Base-by-base conservation (phyloP, 1,139 yeast genomes). In the Diutina ranongensis region DNA sequence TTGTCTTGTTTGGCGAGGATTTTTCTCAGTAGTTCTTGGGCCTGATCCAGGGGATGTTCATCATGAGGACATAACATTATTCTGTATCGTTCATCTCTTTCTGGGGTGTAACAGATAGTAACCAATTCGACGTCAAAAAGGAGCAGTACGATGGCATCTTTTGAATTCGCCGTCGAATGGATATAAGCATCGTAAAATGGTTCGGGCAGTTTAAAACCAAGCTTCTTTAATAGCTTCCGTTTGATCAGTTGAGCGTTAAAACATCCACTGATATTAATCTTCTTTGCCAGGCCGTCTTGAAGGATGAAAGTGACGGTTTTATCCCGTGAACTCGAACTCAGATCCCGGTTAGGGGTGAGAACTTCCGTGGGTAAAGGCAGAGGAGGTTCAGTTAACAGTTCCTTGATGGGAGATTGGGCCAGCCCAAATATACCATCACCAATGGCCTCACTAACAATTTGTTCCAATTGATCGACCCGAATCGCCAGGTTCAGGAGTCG, bases 211-310 rank as follows among this genome's bases (percentile, higher is more conserved):
- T 49, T 71, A 63, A 78, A 59, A 2, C 82, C 80, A 45, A 83
- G 60, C 54, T 78, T 76, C 54, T 78, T 76, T 49, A 87, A 64
- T 2, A 85, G 80, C 53, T 80, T 80, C 45, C 79, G 68, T 59
- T 85, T 86, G 46, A 87, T 83, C 12, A 88, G 78, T 47, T 78
- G 83, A 1, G 95, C 89, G 56, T 82, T 83, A 59, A 79, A 82
- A 57, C 95, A 85, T 1, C 89, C 94, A 12, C 80, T 76, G 1
- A 87, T 82, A 55, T 83, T 81, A 36, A 87, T 81, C 46, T 76
- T 71, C 54, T 81, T 81, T 5, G 80, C 71, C n/a, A 82, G 71
- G 0, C 97, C 97, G 59, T 80, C 84, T 46, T 79, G 83, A 19
- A 80, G 68, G 38, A 88, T 83, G 52, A 88, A 82, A 2, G 83